Evolutionary conservation across 2,329 filamentous ascomycete genomes (phyloP).

Genomic region (Rasamsonia emersonii): DNA sequence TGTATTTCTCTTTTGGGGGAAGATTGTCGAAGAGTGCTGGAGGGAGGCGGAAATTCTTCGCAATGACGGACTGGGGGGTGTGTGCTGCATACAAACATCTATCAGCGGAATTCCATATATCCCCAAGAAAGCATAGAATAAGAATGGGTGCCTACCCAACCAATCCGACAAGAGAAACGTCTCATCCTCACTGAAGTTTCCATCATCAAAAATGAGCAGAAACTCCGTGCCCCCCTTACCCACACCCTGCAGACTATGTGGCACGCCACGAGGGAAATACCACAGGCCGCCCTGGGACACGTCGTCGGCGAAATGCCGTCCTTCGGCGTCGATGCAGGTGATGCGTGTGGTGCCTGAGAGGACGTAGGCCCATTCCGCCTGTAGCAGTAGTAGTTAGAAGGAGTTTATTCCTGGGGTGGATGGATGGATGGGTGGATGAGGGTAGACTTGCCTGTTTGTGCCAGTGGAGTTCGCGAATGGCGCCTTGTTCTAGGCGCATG

Average conservation of each 20-base stretch:
- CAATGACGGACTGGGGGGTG: conserved; percentile 61
- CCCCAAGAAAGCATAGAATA: not conserved
- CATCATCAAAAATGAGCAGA: conserved; percentile 52
- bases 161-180: conserved; percentile 68
- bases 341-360: conserved; percentile 62
- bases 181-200: conserved; percentile 52
- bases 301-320: conserved; percentile 67
- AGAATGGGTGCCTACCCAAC: conserved; percentile 43
- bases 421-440: not conserved
- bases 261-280: conserved; percentile 69
- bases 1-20: conserved; percentile 60
- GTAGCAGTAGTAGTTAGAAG: not conserved
- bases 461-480: conserved; percentile 71
- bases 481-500: conserved; percentile 65
- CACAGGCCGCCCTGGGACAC: conserved; percentile 65
- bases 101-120: not conserved
- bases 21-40: conserved; percentile 60
- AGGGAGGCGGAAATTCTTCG: conserved; percentile 64
- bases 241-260: conserved; percentile 65
- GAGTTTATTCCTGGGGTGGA: too few relatives aligned
- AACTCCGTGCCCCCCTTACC: conserved; percentile 56
- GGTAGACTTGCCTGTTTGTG: conserved; percentile 58
- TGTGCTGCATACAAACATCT: conserved; percentile 40
- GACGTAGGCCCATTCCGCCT: conserved; percentile 67
- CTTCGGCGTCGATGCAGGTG: conserved; percentile 65